Evolutionary conservation across 2,329 filamentous ascomycete genomes (phyloP).

Genomic region (Colletotrichum sp.): DNA sequence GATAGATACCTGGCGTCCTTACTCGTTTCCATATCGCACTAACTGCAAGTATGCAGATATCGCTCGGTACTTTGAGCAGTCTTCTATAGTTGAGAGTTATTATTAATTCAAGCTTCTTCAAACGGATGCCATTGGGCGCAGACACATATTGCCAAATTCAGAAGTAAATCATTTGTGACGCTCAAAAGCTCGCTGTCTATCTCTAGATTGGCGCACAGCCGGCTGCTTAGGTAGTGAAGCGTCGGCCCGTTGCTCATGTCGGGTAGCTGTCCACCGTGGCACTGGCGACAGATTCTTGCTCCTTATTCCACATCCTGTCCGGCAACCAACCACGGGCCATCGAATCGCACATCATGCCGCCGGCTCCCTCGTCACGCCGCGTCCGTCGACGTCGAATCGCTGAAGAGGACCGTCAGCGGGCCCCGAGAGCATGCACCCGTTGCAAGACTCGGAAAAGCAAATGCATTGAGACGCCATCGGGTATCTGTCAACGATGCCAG

Average conservation of each 20-base stretch:
- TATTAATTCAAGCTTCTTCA: background rate
- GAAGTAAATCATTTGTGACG: background rate
- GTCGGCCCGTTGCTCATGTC: background rate
- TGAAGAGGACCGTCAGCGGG: constrained; percentile 36
- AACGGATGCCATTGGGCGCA: background rate
- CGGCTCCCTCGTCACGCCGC: background rate
- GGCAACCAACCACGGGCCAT: background rate
- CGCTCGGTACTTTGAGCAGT: background rate
- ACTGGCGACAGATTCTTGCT: background rate
- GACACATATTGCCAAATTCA: background rate
- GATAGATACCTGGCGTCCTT: background rate
- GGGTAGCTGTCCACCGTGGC: background rate
- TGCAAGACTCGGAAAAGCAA: constrained; percentile 38
- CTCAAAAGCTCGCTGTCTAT: background rate
- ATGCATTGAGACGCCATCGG: constrained; percentile 31
- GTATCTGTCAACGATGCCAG: constrained; percentile 31
- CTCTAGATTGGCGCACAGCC: background rate
- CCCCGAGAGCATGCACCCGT: constrained; percentile 33
- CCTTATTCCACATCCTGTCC: background rate
- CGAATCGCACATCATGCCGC: background rate
- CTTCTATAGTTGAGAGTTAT: background rate
- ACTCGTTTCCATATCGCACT: background rate
- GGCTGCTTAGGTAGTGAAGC: background rate
- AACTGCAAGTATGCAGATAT: background rate
- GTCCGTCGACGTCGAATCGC: constrained; percentile 27